Conservation (phyloP, 441 rosid genomes). For the Isatis lusitanica region DNA sequence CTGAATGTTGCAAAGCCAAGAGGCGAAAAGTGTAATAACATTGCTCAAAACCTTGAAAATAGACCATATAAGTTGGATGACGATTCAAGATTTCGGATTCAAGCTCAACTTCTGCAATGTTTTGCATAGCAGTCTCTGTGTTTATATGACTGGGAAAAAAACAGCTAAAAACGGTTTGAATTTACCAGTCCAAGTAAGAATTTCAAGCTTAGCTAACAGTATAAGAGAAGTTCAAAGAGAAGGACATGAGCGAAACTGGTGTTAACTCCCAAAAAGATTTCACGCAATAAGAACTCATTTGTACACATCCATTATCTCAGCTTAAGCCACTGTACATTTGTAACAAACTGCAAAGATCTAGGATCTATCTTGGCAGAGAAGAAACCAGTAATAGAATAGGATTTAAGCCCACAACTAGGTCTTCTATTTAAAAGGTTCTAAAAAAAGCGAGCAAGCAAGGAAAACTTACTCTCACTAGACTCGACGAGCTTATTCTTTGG, state of each 20-base stretch:
- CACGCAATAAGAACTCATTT: conserved; percentile 32
- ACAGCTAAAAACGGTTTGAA: background rate
- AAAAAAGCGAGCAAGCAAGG: conserved; percentile 33
- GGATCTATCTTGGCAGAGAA: conserved; percentile 36
- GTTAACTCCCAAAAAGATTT: conserved; percentile 28
- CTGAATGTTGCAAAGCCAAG: conserved; percentile 19
- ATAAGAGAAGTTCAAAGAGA: background rate
- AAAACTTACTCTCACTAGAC: conserved; percentile 31
- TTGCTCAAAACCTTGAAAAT: conserved; percentile 21
- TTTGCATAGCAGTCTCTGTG: background rate
- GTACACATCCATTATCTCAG: conserved; percentile 38
- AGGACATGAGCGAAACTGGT: conserved; percentile 11
- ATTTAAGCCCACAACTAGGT: conserved; percentile 23
- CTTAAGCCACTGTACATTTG: conserved; percentile 38
- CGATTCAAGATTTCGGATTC: conserved; percentile 1
- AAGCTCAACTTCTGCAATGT: conserved; percentile 23
- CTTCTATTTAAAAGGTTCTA: conserved; percentile 31
- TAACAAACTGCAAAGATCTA: conserved; percentile 35
- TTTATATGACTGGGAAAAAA: background rate
- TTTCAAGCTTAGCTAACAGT: conserved; percentile 2
- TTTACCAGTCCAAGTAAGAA: conserved; percentile 4
- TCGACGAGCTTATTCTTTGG: conserved; percentile 50
- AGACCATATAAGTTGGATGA: conserved; percentile 13
- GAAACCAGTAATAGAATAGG: conserved; percentile 23
- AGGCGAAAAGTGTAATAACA: conserved; percentile 18